Base-by-base conservation (phyloP, 2,329 filamentous ascomycete genomes). In the Ophiosphaerella narmari region DNA sequence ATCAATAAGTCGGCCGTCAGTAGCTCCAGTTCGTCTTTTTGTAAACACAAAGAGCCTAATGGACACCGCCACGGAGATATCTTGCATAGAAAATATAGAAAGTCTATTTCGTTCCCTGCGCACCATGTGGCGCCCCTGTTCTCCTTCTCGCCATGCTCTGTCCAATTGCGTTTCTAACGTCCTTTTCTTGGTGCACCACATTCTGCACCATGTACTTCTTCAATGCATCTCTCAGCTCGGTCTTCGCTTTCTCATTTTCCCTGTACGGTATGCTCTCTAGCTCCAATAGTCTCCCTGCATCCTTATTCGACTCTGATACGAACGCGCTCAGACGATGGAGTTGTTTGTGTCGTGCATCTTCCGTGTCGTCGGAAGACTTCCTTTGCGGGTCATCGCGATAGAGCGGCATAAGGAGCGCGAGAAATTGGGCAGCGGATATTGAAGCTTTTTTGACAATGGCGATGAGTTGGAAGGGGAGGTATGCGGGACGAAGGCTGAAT, bases 171-270 rank as follows among this genome's bases (percentile, higher is more conserved):
- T 90, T 87, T 60, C 86, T 82, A 7, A 97, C 93, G 75, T 93
- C 90, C 1, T 86, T 87, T 83, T 85, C 59, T 85, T 82, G 52
- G 95, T 88, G 12, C 87, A 73, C 64, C 6, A 72, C 92, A 67
- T 95, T 95, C 71, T 95, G 86, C 43, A 97, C 86, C 60, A 97
- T 78, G 82, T 91, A 96, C 65, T 94, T 90, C 74, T 87, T 89
- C 75, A 97, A 83, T 63, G 88, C 89, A 35, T 81, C 81, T 54
- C 86, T 82, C 65, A 95, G 75, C 51, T 84, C 85, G 33, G 57
- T 58, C 38, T 78, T 78, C 39, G 88, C 77, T 53, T 83, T 81
- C 32, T 81, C 76, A 65, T 95, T 88, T n/a, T 86, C 87, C 43
- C 80, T 84, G 73, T 91, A 97, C 0, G 93, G 93, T 44, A 86